phyloP scores from a whole-genome alignment of 306 rosid species.

The Arachis stenosperma region DNA sequence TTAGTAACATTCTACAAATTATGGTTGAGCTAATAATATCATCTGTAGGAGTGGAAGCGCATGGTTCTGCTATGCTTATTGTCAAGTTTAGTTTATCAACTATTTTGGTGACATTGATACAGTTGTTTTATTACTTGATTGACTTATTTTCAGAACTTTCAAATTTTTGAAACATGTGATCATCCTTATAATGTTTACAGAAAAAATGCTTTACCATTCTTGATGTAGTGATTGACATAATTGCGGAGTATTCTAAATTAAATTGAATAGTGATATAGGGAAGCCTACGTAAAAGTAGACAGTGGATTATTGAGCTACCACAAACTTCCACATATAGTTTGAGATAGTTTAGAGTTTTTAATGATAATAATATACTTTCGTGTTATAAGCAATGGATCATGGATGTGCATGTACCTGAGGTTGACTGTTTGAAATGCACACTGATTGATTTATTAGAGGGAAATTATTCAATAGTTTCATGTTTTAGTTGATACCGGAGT shows the following conservation, averaged over 20 bases:
- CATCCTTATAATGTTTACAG: too few species aligned
- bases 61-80: not conserved
- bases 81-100: too few species aligned
- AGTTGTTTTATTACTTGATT: slow-evolving; percentile 10
- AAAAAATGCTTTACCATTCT: too few species aligned
- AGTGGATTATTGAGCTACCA: too few species aligned
- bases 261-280: too few species aligned
- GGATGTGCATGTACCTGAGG: not conserved
- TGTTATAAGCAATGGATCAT: too few species aligned
- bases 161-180: not conserved
- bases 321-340: too few species aligned
- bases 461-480: slow-evolving; percentile 11
- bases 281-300: too few species aligned
- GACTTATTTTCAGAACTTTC: not conserved
- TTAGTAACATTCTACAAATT: not conserved
- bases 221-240: too few species aligned
- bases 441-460: not conserved
- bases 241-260: too few species aligned
- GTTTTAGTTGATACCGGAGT: not conserved
- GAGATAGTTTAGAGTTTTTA: too few species aligned
- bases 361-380: too few species aligned
- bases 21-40: not conserved
- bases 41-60: not conserved
- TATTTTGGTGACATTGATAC: not conserved
- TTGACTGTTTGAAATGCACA: not conserved